A percentile compares a stretch with the other conserved stretches of the same genome.
These are phyloP conservation scores for Schizosaccharomyces pombe DNA, from an alignment of 805 yeast genomes.

Conservation along the genomic window DNA sequence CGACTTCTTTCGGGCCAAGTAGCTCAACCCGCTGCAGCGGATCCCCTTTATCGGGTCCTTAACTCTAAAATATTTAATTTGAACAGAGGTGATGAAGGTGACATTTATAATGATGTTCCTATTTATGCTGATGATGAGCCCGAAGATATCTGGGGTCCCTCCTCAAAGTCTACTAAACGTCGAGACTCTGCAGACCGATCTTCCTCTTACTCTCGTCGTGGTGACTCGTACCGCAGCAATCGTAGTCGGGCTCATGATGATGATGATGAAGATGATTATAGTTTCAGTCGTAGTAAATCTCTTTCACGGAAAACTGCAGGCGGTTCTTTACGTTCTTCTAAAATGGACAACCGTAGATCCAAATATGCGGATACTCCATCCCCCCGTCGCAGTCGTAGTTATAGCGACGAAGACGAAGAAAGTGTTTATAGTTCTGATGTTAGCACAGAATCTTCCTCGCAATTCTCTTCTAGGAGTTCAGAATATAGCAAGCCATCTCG, in stretches of 20 bases:
- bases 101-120: conserved; percentile 55
- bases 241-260: conserved; percentile 11
- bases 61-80: conserved; percentile 62
- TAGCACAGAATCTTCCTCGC: neutral
- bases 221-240: neutral
- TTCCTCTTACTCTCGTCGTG: neutral
- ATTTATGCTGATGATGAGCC: conserved; percentile 19
- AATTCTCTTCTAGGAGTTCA: neutral
- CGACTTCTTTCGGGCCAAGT: conserved; percentile 63
- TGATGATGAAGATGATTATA: conserved; percentile 23
- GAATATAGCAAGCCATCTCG: conserved; percentile 16
- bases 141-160: conserved; percentile 7
- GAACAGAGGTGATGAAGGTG: conserved; percentile 30
- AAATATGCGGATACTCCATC: neutral
- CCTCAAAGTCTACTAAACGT: neutral
- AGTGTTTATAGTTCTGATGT: too few relatives aligned
- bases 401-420: neutral
- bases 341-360: neutral
- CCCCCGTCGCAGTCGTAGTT: neutral
- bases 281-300: neutral
- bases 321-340: neutral
- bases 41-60: conserved; percentile 61
- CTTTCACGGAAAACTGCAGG: neutral
- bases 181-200: neutral
- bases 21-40: conserved; percentile 83